Evolutionary conservation across 2,329 filamentous ascomycete species (phyloP), one percentile per base, ranked within the genome.

Genomic region (Aspergillus sp.): DNA sequence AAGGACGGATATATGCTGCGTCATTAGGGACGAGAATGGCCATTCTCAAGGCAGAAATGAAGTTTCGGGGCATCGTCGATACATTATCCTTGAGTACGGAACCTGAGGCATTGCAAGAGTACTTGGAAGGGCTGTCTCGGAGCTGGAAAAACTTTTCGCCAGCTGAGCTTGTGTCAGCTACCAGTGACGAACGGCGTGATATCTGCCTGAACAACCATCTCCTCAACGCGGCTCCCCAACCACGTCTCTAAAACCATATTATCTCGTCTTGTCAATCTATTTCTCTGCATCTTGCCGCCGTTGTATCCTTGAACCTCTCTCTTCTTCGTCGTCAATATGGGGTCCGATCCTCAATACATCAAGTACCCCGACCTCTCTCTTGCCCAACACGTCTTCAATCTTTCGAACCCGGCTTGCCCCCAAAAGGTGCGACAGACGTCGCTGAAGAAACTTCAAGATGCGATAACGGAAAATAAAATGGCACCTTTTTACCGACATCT

Each of bases 321-420:
- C 59, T 54, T 45, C 48, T 57, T 56, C 55, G 48, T 63, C 65
- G 76, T 60, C 66, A 85, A 78, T 78, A 86, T 81, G 79, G 79
- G 78, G 60, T 80, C 85, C 67, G 85, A 88, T 72, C 84, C 84
- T 63, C 85, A 86, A 71, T 88, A 85, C 74, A 81, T 85, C 66
- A 84, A 83, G 73, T 87, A 83, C 68, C 85, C 85, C 53, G 79
- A 86, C 71, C 84, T 88, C 68, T 76, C 81, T 62, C 80, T 88
- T 69, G 82, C 85, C 56, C 85, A 88, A 77, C 80, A 85, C 76
- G 84, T 88, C 76, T 88, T 88, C 80, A 83, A 85, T 68, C 78
- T 88, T 71, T 85, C 84, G 64, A 87, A 86, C 71, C 82, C 83
- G 68, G 78, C 82, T 66, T 81, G 83, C 66, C 72, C 81, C 48